phyloP scores from a whole-genome alignment of 2,329 filamentous ascomycete species.

The Xylariaceae sp. region DNA sequence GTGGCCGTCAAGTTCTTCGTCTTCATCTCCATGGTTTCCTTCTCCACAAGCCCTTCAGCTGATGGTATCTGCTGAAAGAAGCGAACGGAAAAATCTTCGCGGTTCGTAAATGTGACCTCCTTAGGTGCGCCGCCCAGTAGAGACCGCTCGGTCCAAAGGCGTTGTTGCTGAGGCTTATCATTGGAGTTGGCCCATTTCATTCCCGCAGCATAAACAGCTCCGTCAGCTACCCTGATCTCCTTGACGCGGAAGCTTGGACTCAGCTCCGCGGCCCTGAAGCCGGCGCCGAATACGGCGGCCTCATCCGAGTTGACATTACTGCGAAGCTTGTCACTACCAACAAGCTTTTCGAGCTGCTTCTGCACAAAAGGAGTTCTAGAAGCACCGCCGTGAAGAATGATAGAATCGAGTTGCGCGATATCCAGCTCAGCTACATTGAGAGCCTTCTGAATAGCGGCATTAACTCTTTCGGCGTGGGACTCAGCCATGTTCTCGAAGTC shows the following conservation, averaged over 20 bases:
- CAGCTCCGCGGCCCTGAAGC: conserved; percentile 86
- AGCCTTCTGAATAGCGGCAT: conserved; percentile 66
- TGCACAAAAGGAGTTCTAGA: conserved; percentile 93
- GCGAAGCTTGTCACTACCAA: conserved; percentile 74
- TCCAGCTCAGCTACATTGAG: conserved; percentile 69
- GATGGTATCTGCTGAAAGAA: conserved; percentile 70
- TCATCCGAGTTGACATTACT: conserved; percentile 97
- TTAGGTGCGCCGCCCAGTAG: conserved; percentile 72
- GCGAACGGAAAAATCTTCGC: conserved; percentile 72
- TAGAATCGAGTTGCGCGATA: conserved; percentile 73
- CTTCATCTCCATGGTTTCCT: conserved; percentile 60
- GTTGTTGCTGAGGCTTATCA: conserved; percentile 70
- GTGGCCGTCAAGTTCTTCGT: conserved; percentile 85
- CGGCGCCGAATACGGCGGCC: conserved; percentile 91
- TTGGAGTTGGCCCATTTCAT: conserved; percentile 70
- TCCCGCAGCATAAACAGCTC: conserved; percentile 66
- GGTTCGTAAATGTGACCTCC: conserved; percentile 77
- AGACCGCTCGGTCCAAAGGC: conserved; percentile 76
- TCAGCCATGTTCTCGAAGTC: conserved; percentile 77
- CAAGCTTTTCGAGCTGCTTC: conserved; percentile 73
- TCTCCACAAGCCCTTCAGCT: conserved; percentile 47
- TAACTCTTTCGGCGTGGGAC: conserved; percentile 63
- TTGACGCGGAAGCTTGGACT: conserved; percentile 97
- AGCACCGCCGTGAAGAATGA: conserved; percentile 90
- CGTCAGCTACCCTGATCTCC: conserved; percentile 84